These are phyloP conservation scores for Exophiala phaeomuriformis DNA, from an alignment of 2,329 filamentous ascomycete species.

Conservation along the genomic window DNA sequence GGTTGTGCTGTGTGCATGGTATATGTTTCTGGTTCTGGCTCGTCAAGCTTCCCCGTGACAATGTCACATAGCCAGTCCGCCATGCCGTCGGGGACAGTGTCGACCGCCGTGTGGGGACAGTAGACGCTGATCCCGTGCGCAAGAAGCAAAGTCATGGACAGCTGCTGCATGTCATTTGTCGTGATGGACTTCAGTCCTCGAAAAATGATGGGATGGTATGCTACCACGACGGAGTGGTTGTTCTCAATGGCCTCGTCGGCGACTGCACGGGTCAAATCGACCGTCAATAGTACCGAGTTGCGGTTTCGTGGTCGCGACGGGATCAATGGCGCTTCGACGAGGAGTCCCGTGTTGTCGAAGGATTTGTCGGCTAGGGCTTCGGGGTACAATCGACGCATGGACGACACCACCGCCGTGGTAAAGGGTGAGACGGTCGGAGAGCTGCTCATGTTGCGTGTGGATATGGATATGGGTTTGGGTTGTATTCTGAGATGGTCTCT, in stretches of 20 bases:
- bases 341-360: constrained; percentile 91
- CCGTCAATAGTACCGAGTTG: constrained; percentile 70
- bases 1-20: background rate
- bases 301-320: constrained; percentile 46
- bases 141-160: constrained; percentile 71
- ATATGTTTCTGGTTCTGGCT: constrained; percentile 25
- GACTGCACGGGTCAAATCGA: constrained; percentile 83
- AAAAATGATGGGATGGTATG: constrained; percentile 98
- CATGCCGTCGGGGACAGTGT: constrained; percentile 75
- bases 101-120: constrained; percentile 89
- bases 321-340: constrained; percentile 62
- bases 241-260: constrained; percentile 80
- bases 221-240: constrained; percentile 70
- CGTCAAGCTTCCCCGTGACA: constrained; percentile 51
- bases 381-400: constrained; percentile 83
- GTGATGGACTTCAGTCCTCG: constrained; percentile 83
- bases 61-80: constrained; percentile 93
- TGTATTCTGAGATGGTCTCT: background rate
- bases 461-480: background rate
- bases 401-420: constrained; percentile 61
- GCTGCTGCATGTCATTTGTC: constrained; percentile 75
- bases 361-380: constrained; percentile 79
- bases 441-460: constrained; percentile 12
- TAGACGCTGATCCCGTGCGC: constrained; percentile 90
- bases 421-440: constrained; percentile 47